Base-by-base conservation (phyloP, 306 rosid species). In the Gastrolobium bilobum region DNA sequence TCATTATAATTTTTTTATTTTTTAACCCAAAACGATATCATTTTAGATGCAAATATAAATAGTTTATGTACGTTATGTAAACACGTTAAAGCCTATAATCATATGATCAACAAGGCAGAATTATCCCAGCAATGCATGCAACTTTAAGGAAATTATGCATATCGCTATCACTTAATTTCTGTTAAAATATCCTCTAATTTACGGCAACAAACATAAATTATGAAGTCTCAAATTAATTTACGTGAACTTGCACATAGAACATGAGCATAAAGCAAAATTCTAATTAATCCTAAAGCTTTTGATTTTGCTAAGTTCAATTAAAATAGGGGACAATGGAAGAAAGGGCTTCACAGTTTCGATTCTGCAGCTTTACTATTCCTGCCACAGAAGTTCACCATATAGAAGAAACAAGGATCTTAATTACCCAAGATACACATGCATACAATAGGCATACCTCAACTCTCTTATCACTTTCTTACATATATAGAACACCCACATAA, bases 361-460 rank as follows among this genome's bases (percentile, higher is more conserved):
- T 35, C 61, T 3, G 14, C 6, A 34, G 38, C 46, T 4, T 61
- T 57, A 53, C n/a, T 13, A 48, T 53, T 30, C 60, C 15, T 20
- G 44, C 10, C 7, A 47, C 8, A 47, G 34, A 70, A 30, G 47
- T 42, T 71, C 10, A 54, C n/a, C n/a, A 34, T 13, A 42, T 7
- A 40, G 13, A 64, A 59, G 13, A 64, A 59, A 42, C 30, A 46
- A 35, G 38, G 39, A 38, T 5, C 8, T 60, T 1, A 73, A 1
- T 58, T 26, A 58, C 39, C 53, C 13, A 47, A 60, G 15, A 73
- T 33, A 63, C 48, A 77, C 70, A 77, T 26, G 7, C 58, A 34
- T 1, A 71, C 11, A 29, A 31, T 3, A 60, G 13, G 8, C 53
- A 48, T 1, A 9, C 5, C n/a, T 20, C 2, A 50, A 26, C 57